These are phyloP conservation scores for Stenogyne calaminthoides DNA, from an alignment of 305 asterid genomes.

Conservation along the genomic window DNA sequence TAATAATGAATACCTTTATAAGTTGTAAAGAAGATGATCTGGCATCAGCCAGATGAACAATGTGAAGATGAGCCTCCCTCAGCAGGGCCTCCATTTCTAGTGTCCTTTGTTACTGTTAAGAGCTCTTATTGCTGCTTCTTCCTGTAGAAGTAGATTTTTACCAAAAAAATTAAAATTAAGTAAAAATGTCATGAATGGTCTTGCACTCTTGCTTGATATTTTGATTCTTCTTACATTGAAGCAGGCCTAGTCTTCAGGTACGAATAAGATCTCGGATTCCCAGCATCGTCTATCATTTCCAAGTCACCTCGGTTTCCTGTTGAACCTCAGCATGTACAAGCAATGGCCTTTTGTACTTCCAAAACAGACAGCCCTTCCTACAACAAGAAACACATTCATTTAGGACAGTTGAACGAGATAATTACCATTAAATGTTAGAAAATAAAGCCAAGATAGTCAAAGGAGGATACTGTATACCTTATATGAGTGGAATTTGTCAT, in stretches of 20 bases:
- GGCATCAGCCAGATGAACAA: constrained; percentile 92
- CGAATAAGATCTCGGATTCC: constrained; percentile 68
- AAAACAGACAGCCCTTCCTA: constrained; percentile 82
- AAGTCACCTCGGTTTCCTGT: constrained; percentile 45
- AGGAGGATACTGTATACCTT: constrained; percentile 64
- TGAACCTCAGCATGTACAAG: constrained; percentile 90
- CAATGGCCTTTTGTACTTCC: constrained; percentile 79
- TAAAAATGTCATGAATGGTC: not conserved
- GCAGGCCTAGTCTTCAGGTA: no score
- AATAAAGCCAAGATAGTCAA: no score
- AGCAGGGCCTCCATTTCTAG: constrained; percentile 71
- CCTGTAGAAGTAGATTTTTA: constrained; percentile 50
- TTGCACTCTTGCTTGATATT: no score
- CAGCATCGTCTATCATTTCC: constrained; percentile 40
- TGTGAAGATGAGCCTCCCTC: constrained; percentile 98
- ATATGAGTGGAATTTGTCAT: constrained; percentile 88
- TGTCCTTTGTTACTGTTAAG: constrained; percentile 55
- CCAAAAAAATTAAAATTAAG: not conserved
- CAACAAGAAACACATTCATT: no score
- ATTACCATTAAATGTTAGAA: no score
- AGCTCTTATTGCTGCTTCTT: constrained; percentile 89
- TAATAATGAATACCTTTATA: constrained; percentile 53
- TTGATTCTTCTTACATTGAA: no score
- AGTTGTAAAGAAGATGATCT: constrained; percentile 71
- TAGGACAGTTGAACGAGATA: no score